These are phyloP conservation scores for Botrytis pseudocinerea DNA, from an alignment of 2,329 filamentous ascomycete species.

Conservation along the genomic window DNA sequence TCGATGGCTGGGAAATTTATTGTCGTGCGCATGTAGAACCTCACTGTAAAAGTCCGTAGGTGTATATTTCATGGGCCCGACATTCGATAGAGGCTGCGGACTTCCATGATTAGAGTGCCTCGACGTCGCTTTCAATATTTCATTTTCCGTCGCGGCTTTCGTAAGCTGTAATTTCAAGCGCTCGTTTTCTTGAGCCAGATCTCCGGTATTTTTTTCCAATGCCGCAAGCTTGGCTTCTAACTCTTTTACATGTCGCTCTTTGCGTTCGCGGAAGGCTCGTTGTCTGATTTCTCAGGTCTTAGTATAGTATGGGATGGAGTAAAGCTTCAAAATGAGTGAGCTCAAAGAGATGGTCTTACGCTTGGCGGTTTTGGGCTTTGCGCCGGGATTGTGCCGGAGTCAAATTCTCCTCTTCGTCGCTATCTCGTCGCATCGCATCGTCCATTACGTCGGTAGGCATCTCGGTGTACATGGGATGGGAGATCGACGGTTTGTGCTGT, in stretches of 20 bases:
- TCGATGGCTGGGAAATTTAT: conserved; percentile 67
- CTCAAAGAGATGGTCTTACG: conserved; percentile 53
- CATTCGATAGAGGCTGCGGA: conserved; percentile 45
- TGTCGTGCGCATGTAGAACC: conserved; percentile 59
- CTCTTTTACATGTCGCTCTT: conserved; percentile 91
- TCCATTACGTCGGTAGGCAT: conserved; percentile 35
- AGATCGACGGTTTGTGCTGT: conserved; percentile 35
- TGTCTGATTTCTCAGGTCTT: conserved; percentile 58
- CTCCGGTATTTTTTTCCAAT: conserved; percentile 72
- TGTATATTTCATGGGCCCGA: conserved; percentile 69
- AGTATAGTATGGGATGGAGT: background rate
- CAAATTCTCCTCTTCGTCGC: conserved; percentile 52
- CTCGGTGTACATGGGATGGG: conserved; percentile 35
- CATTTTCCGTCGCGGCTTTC: conserved; percentile 84
- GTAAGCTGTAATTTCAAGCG: conserved; percentile 81
- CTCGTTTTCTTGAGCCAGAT: conserved; percentile 80
- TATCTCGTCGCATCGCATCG: conserved; percentile 37
- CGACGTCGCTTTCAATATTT: conserved; percentile 83
- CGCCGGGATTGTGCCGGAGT: conserved; percentile 59
- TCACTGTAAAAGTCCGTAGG: conserved; percentile 72
- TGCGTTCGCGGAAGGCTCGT: conserved; percentile 92
- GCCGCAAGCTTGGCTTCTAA: conserved; percentile 81
- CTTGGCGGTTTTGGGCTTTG: conserved; percentile 72
- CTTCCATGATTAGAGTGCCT: conserved; percentile 45
- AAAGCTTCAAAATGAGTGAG: conserved; percentile 11